A percentile compares a stretch with the other conserved stretches of the same genome.
These are phyloP conservation scores for Trichoderma simmonsii DNA, from an alignment of 2,329 filamentous ascomycete species.

Conservation along the genomic window DNA sequence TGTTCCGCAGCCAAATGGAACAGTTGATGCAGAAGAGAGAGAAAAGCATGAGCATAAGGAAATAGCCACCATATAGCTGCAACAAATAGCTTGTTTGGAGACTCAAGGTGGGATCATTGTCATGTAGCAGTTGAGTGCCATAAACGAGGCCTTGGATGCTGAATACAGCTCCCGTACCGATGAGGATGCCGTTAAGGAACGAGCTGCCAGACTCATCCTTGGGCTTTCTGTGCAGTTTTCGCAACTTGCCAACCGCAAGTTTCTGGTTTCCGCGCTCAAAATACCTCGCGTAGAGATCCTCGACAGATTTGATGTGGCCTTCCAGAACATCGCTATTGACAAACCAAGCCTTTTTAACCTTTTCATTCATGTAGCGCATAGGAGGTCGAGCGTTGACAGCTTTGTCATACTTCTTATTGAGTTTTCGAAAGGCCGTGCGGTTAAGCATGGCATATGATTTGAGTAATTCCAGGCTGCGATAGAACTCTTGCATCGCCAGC, in stretches of 20 bases:
- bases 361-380: constrained; percentile 82
- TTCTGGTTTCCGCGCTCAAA: constrained; percentile 94
- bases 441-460: constrained; percentile 91
- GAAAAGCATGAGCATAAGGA: constrained; percentile 76
- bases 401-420: constrained; percentile 99
- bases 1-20: constrained; percentile 74
- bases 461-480: constrained; percentile 83
- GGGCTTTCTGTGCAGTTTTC: constrained; percentile 62
- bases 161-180: constrained; percentile 67
- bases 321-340: constrained; percentile 86
- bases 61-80: constrained; percentile 92
- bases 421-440: constrained; percentile 89
- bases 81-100: constrained; percentile 65
- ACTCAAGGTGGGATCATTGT: constrained; percentile 46
- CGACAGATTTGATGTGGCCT: constrained; percentile 72
- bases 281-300: constrained; percentile 91
- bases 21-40: constrained; percentile 83
- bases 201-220: constrained; percentile 55
- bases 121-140: constrained; percentile 51
- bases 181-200: constrained; percentile 61
- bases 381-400: constrained; percentile 73
- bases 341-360: constrained; percentile 87
- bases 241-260: constrained; percentile 81
- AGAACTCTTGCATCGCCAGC: constrained; percentile 86
- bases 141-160: constrained; percentile 63